phyloP scores from a whole-genome alignment of 495 filamentous ascomycete genomes.

The Margaritispora aquatica region DNA sequence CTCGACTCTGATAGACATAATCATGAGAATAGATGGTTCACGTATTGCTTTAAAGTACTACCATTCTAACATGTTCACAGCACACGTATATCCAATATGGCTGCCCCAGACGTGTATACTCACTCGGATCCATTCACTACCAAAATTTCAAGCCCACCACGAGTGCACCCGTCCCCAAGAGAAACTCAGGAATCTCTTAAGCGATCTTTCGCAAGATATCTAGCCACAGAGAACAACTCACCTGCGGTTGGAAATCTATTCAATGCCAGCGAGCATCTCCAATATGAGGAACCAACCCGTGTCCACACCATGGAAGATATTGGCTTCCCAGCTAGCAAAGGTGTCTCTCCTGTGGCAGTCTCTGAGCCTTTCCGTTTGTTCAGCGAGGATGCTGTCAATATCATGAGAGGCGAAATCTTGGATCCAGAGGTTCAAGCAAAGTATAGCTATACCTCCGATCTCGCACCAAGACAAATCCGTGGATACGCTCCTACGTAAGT shows the following conservation, averaged over 20 bases:
- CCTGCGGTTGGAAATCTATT: slow-evolving; percentile 21
- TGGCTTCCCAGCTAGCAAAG: slow-evolving; percentile 26
- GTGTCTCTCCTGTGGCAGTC: slow-evolving; percentile 60
- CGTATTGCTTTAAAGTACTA: too few species aligned
- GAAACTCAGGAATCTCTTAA: slow-evolving; percentile 25
- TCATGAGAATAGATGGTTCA: too few species aligned
- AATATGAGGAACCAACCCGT: slow-evolving; percentile 18
- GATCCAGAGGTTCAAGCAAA: slow-evolving; percentile 57
- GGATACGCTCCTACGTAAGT: slow-evolving; percentile 61
- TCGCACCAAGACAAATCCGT: slow-evolving; percentile 59
- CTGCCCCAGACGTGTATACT: slow-evolving; percentile 16
- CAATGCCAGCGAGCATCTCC: slow-evolving; percentile 20
- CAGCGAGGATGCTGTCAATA: slow-evolving; percentile 55
- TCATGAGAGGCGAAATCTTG: slow-evolving; percentile 62
- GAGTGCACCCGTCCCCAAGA: slow-evolving; percentile 18
- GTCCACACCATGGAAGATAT: slow-evolving; percentile 26
- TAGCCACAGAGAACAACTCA: slow-evolving; percentile 15
- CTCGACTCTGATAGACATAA: too few species aligned
- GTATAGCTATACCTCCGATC: slow-evolving; percentile 55
- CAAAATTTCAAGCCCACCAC: slow-evolving; percentile 16
- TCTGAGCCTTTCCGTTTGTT: slow-evolving; percentile 72
- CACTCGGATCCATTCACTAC: slow-evolving; percentile 12
- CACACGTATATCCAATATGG: slow-evolving; percentile 20
- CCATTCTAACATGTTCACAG: too few species aligned
- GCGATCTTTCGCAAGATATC: slow-evolving; percentile 22